phyloP scores from a whole-genome alignment of 2,329 filamentous ascomycete species.

The Colletotrichum sp. region DNA sequence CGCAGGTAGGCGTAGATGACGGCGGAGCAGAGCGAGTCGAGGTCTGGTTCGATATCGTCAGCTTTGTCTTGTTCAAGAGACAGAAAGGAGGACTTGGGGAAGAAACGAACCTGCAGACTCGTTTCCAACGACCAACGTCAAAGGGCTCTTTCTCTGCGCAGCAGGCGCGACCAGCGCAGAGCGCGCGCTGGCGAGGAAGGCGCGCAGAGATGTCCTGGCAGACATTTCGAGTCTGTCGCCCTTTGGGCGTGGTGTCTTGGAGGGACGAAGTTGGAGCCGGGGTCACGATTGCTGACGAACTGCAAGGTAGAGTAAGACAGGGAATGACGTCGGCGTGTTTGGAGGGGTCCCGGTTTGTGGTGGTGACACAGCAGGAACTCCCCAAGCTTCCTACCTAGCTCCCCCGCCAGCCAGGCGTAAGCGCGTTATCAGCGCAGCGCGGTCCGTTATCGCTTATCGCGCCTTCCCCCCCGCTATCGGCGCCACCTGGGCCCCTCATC shows the following conservation, averaged over 20 bases:
- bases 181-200: slow-evolving; percentile 58
- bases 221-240: slow-evolving; percentile 26
- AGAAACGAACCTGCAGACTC: slow-evolving; percentile 63
- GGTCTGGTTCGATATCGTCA: slow-evolving; percentile 56
- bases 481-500: not conserved
- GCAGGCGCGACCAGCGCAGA: slow-evolving; percentile 49
- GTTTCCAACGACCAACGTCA: slow-evolving; percentile 70
- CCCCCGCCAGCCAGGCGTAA: not conserved
- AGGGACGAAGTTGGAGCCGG: not conserved
- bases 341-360: not conserved
- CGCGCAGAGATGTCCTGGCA: slow-evolving; percentile 43
- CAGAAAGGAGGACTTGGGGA: not conserved
- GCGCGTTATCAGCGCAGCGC: not conserved
- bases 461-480: not conserved
- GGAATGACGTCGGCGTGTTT: slow-evolving; percentile 10
- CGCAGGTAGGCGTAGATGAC: slow-evolving; percentile 77
- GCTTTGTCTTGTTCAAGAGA: not conserved
- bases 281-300: not conserved
- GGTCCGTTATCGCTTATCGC: slow-evolving; percentile 7
- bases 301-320: not conserved
- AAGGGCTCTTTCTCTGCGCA: slow-evolving; percentile 47
- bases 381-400: not conserved
- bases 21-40: slow-evolving; percentile 80
- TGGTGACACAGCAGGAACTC: not conserved
- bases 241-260: not conserved